Evolutionary conservation across 2,329 filamentous ascomycete genomes (phyloP), one percentile per base, ranked within the genome.

Genomic region (Xylaria sp.): DNA sequence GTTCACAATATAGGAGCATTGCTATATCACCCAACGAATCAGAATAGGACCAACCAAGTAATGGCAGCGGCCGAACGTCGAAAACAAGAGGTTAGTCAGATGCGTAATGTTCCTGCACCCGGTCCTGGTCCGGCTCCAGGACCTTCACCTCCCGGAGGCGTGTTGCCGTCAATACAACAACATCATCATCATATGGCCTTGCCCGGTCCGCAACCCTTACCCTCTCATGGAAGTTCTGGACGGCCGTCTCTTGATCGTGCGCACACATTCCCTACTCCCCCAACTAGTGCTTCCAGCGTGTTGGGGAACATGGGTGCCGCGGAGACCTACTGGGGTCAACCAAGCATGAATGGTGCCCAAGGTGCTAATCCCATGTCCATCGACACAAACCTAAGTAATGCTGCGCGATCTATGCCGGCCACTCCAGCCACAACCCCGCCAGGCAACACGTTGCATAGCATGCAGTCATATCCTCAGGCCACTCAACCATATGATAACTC

Each of bases 1-100:
- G 95, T 98, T 38, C 93, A 98, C 78, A 96, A 98, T 78, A 98
- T 98, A 74, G 92, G 92, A 62, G 90, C 92, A 60, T 83, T 98
- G 67, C 85, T 98, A 51, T 98, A 97, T 77, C 94, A 98, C 75
- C 94, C 95, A 0, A 90, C 91, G 40, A 97, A 97, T 75, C 90
- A 93, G 73, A 90, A 81, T 67, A 84, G 92, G 68, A 92, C 90
- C 47, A 93, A 89, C 76, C 88, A 92, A 73, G 92, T 96, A 56
- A 94, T 97, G 87, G 90, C 92, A 68, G 92, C 92, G 29, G 89
- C 87, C 5, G 90, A 93, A 72, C 86, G 90, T 68, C 87, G 92
- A 72, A 91, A 93, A 74, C 83, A 90, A 68, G 89, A 92, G 69
- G 81, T 85, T 54, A 85, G 81, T 66, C 84, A 87, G 71, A 84